These are phyloP conservation scores for Sherardia arvensis DNA, from an alignment of 257 asterid species.

Conservation along the genomic window DNA sequence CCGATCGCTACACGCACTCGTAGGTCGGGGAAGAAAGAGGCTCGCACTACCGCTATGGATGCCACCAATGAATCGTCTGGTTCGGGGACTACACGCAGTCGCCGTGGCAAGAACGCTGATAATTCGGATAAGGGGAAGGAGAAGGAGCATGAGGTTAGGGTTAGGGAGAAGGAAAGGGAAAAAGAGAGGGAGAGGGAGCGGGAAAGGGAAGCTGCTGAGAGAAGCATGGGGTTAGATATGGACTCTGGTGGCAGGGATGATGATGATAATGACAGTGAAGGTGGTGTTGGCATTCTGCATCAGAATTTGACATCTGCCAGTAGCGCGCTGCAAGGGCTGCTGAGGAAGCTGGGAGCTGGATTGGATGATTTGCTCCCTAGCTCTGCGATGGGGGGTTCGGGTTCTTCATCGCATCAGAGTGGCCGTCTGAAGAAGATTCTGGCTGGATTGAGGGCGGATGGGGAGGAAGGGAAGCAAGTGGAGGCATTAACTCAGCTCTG, in stretches of 20 bases:
- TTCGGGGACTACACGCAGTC: conserved; percentile 64
- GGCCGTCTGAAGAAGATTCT: conserved; percentile 87
- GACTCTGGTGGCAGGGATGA: conserved; percentile 64
- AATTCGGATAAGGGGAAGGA: conserved; percentile 85
- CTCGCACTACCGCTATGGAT: conserved; percentile 58
- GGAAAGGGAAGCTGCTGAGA: conserved; percentile 53
- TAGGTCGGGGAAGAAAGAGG: conserved; percentile 37
- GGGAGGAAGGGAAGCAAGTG: conserved; percentile 95
- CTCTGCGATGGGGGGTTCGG: conserved; percentile 59
- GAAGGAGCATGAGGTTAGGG: conserved; percentile 69
- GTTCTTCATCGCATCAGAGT: conserved; percentile 78
- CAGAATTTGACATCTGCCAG: conserved; percentile 90
- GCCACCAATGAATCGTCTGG: conserved; percentile 64
- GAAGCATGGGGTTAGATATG: conserved; percentile 63
- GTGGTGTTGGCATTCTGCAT: conserved; percentile 77
- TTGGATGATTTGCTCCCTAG: conserved; percentile 92
- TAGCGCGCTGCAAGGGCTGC: conserved; percentile 87
- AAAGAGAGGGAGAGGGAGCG: conserved; percentile 48
- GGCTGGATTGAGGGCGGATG: conserved; percentile 89
- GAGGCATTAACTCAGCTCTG: conserved; percentile 95
- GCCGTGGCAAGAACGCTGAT: conserved; percentile 72
- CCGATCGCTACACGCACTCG: conserved; percentile 65
- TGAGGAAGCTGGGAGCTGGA: conserved; percentile 90
- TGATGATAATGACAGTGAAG: conserved; percentile 76
- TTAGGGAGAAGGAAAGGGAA: conserved; percentile 42